Percentiles rank a stretch among this genome's conserved stretches.
These are phyloP conservation scores for Auricularia sp. DNA, from an alignment of 768 basidiomycete genomes.

Conservation along the genomic window DNA sequence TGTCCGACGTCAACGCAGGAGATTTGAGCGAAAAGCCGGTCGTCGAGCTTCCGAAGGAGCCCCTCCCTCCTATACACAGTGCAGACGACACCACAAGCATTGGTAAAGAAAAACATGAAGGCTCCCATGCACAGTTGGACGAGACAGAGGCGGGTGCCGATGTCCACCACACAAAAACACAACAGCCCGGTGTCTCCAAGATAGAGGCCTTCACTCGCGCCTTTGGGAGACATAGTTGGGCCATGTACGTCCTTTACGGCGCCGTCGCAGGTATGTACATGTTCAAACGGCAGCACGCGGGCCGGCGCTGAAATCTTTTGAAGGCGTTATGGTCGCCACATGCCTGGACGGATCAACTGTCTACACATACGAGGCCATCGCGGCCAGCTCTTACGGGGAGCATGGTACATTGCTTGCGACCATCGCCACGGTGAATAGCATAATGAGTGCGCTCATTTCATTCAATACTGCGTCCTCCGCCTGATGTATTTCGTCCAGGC, in stretches of 20 bases:
- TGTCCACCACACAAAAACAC: not conserved
- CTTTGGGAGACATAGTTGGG: not conserved
- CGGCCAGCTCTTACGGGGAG: not conserved
- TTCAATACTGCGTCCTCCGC: not conserved
- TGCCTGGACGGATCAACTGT: not conserved
- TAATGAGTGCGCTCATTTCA: not conserved
- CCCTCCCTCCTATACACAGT: too few species aligned
- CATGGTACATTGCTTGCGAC: not conserved
- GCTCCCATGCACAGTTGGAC: too few species aligned
- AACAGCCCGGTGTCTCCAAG: not conserved
- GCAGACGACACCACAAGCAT: too few species aligned
- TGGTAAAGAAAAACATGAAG: too few species aligned
- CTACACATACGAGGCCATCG: not conserved
- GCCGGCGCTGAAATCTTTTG: not conserved
- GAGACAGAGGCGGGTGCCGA: not conserved
- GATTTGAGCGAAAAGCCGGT: too few species aligned
- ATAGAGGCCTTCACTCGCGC: not conserved
- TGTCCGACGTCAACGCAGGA: too few species aligned
- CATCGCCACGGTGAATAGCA: not conserved
- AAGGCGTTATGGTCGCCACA: not conserved
- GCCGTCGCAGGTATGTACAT: not conserved
- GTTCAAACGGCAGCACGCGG: not conserved
- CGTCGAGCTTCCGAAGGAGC: too few species aligned
- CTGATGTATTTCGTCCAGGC: not conserved
- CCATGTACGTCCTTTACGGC: not conserved